Conservation (phyloP, 2,329 filamentous ascomycete genomes). For the Amesomyces nigricolor region DNA sequence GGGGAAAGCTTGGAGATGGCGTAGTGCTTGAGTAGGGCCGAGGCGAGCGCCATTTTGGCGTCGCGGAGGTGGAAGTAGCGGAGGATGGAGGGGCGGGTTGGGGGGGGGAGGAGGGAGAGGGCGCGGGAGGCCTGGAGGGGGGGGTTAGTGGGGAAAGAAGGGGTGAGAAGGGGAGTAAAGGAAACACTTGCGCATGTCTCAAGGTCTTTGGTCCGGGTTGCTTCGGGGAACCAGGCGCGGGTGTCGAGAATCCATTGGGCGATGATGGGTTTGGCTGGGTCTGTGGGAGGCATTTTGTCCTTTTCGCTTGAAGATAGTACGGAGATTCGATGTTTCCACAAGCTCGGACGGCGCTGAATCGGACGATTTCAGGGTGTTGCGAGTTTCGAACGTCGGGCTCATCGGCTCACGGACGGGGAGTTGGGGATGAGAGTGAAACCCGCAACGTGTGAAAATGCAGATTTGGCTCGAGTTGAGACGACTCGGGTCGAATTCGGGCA, state of each 20-base stretch:
- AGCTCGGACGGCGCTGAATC: background rate
- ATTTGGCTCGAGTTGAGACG: background rate
- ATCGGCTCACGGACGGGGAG: background rate
- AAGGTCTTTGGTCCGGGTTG: constrained; percentile 44
- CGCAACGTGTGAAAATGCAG: background rate
- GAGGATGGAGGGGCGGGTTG: constrained; percentile 54
- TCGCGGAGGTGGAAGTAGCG: constrained; percentile 63
- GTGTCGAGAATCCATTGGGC: constrained; percentile 61
- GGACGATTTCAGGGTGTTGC: constrained; percentile 5
- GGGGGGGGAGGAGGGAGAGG: constrained; percentile 45
- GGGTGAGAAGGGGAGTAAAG: background rate
- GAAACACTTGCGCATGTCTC: constrained; percentile 38
- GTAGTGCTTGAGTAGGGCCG: constrained; percentile 67
- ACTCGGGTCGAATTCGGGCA: background rate
- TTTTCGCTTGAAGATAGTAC: background rate
- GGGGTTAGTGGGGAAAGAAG: background rate
- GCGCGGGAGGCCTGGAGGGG: constrained; percentile 46
- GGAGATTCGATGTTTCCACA: background rate
- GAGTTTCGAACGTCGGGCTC: background rate
- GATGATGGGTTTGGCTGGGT: constrained; percentile 33
- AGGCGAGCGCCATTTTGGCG: constrained; percentile 68
- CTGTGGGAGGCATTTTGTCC: constrained; percentile 4
- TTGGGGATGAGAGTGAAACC: background rate
- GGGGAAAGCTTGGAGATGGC: constrained; percentile 54
- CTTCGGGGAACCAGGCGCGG: constrained; percentile 50